Evolutionary conservation across 169 alveolate genomes (phyloP), one percentile per base, ranked within the genome.

Genomic region (Plasmodium gonderi): DNA sequence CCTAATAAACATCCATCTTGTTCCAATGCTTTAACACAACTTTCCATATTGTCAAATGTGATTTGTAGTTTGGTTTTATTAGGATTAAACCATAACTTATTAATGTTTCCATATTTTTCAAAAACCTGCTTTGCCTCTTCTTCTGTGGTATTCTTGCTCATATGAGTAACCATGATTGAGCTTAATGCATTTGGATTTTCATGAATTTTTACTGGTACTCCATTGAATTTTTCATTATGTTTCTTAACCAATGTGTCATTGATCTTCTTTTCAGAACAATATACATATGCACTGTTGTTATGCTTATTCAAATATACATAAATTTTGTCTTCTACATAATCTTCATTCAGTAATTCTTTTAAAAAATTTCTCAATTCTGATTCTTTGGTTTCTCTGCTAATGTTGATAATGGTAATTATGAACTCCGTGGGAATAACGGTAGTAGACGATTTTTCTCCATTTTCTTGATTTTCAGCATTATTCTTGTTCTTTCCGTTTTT

Each of bases 1-100:
- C 67, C 79, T 54, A 65, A 31, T 11, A 87, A 42, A 1, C 26
- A 44, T 1, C 93, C 93, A 75, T 87, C 89, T 2, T 54, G 69
- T 75, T 87, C 79, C 67, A 87, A 23, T 12, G 93, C 40, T 29
- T 87, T 87, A 0, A 87, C n/a, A 40, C 89, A 75, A 47, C 89
- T 76, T 9, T 31, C 64, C 33, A 65, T 3, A 23, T 11, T 54
- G n/a, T 87, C 93, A 87, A 20, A 87, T 2, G 42, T 38, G 3
- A 87, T 29, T 23, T 33, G 60, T 11, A 60, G 17, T 74, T 36
- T 87, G 42, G 80, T 75, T 11, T 47, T 49, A 14, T 31, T 78
- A 0, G 49, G 36, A 31, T 20, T 20, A 36, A 76, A 54, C 23
- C 6, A 12, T 1, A 87, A 11, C 17, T 87, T 47, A 11, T 20